phyloP scores from a whole-genome alignment of 192 early-diverging fungal species.

The Coemansia umbellata region DNA sequence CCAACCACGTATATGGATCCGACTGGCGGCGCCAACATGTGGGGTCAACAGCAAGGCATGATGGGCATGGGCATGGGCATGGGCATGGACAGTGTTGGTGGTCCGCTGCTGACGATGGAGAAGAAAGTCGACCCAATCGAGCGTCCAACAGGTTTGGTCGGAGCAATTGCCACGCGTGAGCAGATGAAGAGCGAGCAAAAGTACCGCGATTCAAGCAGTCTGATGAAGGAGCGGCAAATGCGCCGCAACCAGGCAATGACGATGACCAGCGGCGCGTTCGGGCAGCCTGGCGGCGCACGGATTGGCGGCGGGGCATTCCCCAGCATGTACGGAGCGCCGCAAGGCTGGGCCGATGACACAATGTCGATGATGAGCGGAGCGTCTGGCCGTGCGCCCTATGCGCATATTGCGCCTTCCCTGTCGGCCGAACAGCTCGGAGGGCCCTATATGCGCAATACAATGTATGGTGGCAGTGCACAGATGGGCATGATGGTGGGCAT shows the following conservation, averaged over 20 bases:
- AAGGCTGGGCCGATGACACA: constrained; percentile 42
- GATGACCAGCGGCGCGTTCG: constrained; percentile 24
- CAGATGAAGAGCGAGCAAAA: constrained; percentile 54
- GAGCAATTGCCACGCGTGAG: constrained; percentile 54
- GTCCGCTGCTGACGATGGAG: constrained; percentile 50
- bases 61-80: constrained; percentile 25
- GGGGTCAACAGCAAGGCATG: constrained; percentile 34
- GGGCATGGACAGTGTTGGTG: constrained; percentile 36
- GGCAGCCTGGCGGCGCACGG: constrained; percentile 10
- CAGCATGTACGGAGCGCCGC: constrained; percentile 43
- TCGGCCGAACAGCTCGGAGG: constrained; percentile 40
- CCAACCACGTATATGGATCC: constrained; percentile 45
- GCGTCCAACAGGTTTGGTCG: constrained; percentile 48
- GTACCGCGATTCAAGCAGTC: constrained; percentile 52
- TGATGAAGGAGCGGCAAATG: constrained; percentile 54
- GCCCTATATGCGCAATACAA: constrained; percentile 34
- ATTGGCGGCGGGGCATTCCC: constrained; percentile 24
- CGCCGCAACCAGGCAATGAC: constrained; percentile 51
- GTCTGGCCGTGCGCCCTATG: constrained; percentile 43
- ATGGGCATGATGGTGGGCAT: constrained; percentile 7
- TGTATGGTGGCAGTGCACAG: constrained; percentile 27
- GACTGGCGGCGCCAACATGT: constrained; percentile 20
- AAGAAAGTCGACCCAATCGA: constrained; percentile 49
- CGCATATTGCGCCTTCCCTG: constrained; percentile 40
- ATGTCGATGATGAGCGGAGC: constrained; percentile 53